Conservation (phyloP, 805 yeast genomes). For the Candida dajiaensis region DNA sequence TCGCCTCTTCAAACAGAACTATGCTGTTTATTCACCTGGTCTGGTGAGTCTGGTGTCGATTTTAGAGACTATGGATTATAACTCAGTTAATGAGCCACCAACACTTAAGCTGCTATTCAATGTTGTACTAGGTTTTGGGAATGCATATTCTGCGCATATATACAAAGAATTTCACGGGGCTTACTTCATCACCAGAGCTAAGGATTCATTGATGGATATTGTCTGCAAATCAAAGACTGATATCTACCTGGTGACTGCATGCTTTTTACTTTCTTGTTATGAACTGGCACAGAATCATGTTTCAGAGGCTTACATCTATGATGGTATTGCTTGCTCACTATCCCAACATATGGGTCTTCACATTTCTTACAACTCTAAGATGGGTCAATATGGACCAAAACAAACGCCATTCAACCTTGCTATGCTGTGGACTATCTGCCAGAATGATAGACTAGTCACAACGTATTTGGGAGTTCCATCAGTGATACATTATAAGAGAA, state of each 20-base stretch:
- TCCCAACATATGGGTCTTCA: slow-evolving; percentile 31
- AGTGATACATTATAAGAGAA: slow-evolving; percentile 29
- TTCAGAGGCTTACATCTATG: slow-evolving; percentile 26
- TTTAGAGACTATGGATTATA: slow-evolving; percentile 15
- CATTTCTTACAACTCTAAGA: slow-evolving; percentile 15
- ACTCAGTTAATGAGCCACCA: slow-evolving; percentile 5
- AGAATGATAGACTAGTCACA: slow-evolving; percentile 27
- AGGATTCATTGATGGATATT: slow-evolving; percentile 18
- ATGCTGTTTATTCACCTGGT: slow-evolving; percentile 15
- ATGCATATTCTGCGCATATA: slow-evolving; percentile 18
- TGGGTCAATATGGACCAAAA: slow-evolving; percentile 3
- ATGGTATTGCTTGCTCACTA: slow-evolving; percentile 27
- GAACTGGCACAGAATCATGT: slow-evolving; percentile 27
- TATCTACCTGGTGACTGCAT: slow-evolving; percentile 20
- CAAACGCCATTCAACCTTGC: slow-evolving; percentile 23
- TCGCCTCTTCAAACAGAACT: slow-evolving; percentile 6
- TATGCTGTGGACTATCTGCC: slow-evolving; percentile 26
- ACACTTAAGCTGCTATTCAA: slow-evolving; percentile 23
- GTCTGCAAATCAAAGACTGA: slow-evolving; percentile 15
- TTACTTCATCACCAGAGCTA: slow-evolving; percentile 23
- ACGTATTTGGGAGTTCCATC: slow-evolving; percentile 24
- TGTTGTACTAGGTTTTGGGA: slow-evolving; percentile 22
- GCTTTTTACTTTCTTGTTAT: slow-evolving; percentile 25
- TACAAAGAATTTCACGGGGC: slow-evolving; percentile 5
- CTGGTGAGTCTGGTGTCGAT: slow-evolving; percentile 10